Evolutionary conservation across 2,329 filamentous ascomycete species (phyloP), one percentile per base, ranked within the genome.

Genomic region (Thermothelomyces thermophilus): DNA sequence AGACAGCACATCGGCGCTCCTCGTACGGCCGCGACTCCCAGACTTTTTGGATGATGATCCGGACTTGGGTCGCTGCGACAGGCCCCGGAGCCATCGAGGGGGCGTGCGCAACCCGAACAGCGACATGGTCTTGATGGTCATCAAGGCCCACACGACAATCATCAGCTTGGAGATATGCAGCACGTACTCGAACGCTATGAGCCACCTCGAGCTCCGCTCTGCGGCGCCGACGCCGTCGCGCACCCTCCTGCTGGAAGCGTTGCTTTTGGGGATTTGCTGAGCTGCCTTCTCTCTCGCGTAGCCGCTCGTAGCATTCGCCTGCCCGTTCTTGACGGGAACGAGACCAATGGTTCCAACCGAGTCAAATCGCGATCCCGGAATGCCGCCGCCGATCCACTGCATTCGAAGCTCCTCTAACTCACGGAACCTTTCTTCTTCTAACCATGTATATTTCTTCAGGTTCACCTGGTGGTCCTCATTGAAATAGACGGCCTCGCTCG

Each of bases 401-500:
- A 72, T 73, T 33, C 73, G 71, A 33, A 80, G 58, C 51, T 75
- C 70, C 58, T 93, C 83, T 3, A 95, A 73, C 62, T 97, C 89
- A 39, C 82, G 77, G 9, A 91, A 74, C 5, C 90, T 79, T 57
- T 95, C 87, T 59, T 91, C 87, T 63, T 98, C 93, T 3, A 97
- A 72, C 91, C 93, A 98, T 0, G 93, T 96, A 68, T 83, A 83
- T 31, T 77, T 73, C 56, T 83, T 82, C 2, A 95, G 73, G 53
- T 80, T 83, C 45, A 97, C 82, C 1, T 77, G 77, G 35, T 80
- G 80, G 40, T 91, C 91, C 66, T 97, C 91, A 54, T 96, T 95
- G 10, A 98, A 73, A 63, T 95, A 97, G 0, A 97, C 93, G 3
- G 91, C 91, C 67, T 97, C 90, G 60, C 89, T 95, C 0, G 93